phyloP scores from a whole-genome alignment of 805 yeast species.

The Jamesozyma lodderae region DNA sequence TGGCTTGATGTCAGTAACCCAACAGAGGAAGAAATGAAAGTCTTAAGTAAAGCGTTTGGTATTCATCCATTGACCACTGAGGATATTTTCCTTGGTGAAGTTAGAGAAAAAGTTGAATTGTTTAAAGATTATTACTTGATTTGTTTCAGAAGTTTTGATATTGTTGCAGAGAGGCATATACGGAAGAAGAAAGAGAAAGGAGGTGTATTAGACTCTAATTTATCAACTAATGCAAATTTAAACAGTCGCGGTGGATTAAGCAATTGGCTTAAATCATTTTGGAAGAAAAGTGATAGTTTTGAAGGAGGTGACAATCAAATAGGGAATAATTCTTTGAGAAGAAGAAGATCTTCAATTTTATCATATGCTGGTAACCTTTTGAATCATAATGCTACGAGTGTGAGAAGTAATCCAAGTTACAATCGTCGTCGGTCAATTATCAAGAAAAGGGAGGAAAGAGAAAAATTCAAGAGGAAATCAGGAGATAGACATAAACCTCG shows the following conservation, averaged over 20 bases:
- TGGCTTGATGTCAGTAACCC: constrained; percentile 94
- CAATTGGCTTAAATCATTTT: neutral
- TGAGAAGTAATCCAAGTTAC: constrained; percentile 6
- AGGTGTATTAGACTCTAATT: neutral
- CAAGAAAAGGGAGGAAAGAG: constrained; percentile 30
- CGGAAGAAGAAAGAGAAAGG: constrained; percentile 40
- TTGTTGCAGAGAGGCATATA: constrained; percentile 61
- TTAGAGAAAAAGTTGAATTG: constrained; percentile 89
- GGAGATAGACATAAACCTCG: constrained; percentile 39
- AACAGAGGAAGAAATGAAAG: constrained; percentile 95
- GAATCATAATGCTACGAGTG: constrained; percentile 3
- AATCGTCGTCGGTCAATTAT: constrained; percentile 19
- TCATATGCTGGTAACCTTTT: neutral
- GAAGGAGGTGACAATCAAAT: constrained; percentile 1
- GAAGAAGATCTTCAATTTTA: constrained; percentile 8
- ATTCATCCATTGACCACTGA: constrained; percentile 95
- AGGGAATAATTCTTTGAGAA: constrained; percentile 2
- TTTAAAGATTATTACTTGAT: constrained; percentile 86
- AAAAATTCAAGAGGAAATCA: constrained; percentile 35
- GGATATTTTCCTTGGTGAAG: constrained; percentile 86
- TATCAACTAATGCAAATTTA: constrained; percentile 3
- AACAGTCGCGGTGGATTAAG: neutral
- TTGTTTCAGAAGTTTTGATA: constrained; percentile 78
- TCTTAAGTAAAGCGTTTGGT: constrained; percentile 79
- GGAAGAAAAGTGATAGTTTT: constrained; percentile 1